phyloP scores from a whole-genome alignment of 2,329 filamentous ascomycete genomes.

The Penicillium sp. region DNA sequence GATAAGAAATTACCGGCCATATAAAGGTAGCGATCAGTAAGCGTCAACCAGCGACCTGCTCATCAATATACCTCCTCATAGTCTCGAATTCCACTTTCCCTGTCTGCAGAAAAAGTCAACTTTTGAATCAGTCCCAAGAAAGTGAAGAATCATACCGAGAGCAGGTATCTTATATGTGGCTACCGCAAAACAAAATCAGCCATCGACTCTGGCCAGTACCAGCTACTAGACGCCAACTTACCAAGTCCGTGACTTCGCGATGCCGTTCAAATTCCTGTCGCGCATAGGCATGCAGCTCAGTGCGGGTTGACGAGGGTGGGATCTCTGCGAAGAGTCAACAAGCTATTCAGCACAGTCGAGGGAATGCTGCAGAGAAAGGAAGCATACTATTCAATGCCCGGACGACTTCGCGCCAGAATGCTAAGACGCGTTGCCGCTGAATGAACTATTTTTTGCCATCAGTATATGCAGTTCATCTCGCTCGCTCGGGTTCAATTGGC shows the following conservation, averaged over 20 bases:
- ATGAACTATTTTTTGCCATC: too few relatives aligned
- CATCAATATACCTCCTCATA: slow-evolving; percentile 48
- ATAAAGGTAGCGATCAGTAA: too few relatives aligned
- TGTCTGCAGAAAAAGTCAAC: slow-evolving; percentile 28
- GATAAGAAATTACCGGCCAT: too few relatives aligned
- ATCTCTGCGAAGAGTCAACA: slow-evolving; percentile 32
- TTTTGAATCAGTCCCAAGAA: slow-evolving; percentile 1
- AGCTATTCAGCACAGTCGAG: background rate
- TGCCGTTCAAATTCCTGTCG: slow-evolving; percentile 46
- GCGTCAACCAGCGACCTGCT: slow-evolving; percentile 35
- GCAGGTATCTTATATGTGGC: slow-evolving; percentile 47
- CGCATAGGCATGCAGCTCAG: slow-evolving; percentile 44
- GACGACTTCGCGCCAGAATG: slow-evolving; percentile 45
- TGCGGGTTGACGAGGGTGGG: slow-evolving; percentile 39
- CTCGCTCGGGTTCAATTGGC: background rate
- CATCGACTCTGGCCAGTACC: background rate
- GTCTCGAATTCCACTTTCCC: slow-evolving; percentile 49
- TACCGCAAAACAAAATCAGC: slow-evolving; percentile 9
- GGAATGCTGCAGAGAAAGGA: background rate
- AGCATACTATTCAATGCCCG: slow-evolving; percentile 40
- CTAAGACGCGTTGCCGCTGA: slow-evolving; percentile 43
- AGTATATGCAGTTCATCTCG: too few relatives aligned
- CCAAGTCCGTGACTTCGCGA: slow-evolving; percentile 43
- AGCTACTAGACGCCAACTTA: slow-evolving; percentile 21
- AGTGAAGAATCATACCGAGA: slow-evolving; percentile 35